A percentile compares a stretch with the other conserved stretches of the same genome.
These are phyloP conservation scores for Neoboletus magnificus DNA, from an alignment of 768 basidiomycete species.

Conservation along the genomic window DNA sequence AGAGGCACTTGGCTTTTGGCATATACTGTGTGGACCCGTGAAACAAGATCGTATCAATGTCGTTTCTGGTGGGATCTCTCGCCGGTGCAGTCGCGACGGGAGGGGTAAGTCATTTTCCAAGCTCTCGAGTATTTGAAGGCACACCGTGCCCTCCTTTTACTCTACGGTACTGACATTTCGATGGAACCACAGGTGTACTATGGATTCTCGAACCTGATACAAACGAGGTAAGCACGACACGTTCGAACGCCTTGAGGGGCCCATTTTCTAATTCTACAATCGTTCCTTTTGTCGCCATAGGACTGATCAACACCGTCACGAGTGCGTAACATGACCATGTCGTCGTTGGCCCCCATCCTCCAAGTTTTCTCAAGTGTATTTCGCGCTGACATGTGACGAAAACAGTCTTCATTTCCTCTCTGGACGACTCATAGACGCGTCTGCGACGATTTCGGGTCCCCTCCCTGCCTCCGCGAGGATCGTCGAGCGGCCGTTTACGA, in stretches of 20 bases:
- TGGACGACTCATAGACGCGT: slow-evolving; percentile 48
- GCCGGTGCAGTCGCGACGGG: slow-evolving; percentile 68
- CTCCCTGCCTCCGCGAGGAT: slow-evolving; percentile 55
- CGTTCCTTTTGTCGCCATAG: no score
- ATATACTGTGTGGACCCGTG: not conserved
- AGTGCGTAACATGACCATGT: slow-evolving; percentile 35
- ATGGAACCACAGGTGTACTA: slow-evolving; percentile 54
- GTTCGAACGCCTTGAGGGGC: not conserved
- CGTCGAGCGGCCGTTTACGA: slow-evolving; percentile 42
- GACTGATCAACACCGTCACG: slow-evolving; percentile 51
- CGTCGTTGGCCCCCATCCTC: not conserved
- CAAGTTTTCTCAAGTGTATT: not conserved
- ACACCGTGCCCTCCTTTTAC: not conserved
- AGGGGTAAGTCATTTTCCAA: slow-evolving; percentile 41
- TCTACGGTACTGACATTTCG: not conserved
- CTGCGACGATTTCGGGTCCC: slow-evolving; percentile 46
- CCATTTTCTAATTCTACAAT: not conserved
- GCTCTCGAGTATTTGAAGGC: not conserved
- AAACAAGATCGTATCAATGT: slow-evolving; percentile 37
- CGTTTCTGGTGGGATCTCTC: slow-evolving; percentile 60
- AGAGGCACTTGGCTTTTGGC: not conserved
- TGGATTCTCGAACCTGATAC: slow-evolving; percentile 65
- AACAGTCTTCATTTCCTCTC: slow-evolving; percentile 49
- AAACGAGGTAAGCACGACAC: slow-evolving; percentile 40
- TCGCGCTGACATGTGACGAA: not conserved